Conservation (phyloP, 73 alveolate genomes). For the Paramecium biaurelia region DNA sequence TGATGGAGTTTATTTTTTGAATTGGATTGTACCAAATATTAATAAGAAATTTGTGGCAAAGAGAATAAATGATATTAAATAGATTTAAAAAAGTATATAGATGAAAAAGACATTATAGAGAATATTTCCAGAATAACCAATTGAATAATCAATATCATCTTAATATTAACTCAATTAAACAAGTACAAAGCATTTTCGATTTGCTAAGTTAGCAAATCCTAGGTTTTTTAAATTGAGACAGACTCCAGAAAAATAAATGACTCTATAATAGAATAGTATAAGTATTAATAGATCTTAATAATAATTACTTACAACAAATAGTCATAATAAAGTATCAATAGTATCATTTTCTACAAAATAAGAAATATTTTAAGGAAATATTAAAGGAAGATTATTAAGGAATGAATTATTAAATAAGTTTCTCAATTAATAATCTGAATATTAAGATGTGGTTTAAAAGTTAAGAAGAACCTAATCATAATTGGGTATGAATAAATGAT, state of each 20-base stretch:
- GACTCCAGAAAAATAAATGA: neutral
- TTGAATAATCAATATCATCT: neutral
- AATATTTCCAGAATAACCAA: neutral
- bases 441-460: neutral
- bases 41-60: neutral
- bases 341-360: neutral
- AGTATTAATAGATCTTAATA: slow-evolving; percentile 14
- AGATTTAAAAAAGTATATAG: neutral
- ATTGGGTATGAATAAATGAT: neutral
- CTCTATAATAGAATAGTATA: neutral
- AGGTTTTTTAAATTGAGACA: neutral
- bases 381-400: neutral
- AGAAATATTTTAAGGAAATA: neutral
- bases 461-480: neutral
- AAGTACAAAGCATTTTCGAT: neutral
- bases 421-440: neutral
- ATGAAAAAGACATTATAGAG: neutral
- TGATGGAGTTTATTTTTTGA: neutral
- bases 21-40: neutral
- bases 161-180: neutral
- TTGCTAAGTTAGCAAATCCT: neutral
- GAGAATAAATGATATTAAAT: neutral
- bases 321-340: neutral
- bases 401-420: slow-evolving; percentile 19
- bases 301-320: neutral